A percentile compares a stretch with the other conserved stretches of the same genome.
Conservation (phyloP, 2,329 filamentous ascomycete species). For the Epichloe sp. region DNA sequence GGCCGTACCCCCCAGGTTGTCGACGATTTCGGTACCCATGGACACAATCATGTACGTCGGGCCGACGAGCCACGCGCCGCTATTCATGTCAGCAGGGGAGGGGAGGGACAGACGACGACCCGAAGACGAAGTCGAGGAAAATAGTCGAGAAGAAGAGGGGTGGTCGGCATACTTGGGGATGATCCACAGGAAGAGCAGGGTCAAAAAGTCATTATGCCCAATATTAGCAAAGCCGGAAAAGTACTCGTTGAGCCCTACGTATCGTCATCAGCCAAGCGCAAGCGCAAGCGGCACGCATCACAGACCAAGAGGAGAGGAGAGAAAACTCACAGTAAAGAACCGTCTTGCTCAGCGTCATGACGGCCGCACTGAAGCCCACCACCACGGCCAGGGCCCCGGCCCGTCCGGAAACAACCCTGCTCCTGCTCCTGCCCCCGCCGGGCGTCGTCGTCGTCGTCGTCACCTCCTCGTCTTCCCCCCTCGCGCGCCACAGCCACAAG, state of each 20-base stretch:
- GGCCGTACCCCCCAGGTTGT: constrained; percentile 28
- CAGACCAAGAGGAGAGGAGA: too few species aligned
- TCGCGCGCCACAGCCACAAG: constrained; percentile 26
- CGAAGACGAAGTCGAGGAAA: background rate
- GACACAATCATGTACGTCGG: constrained; percentile 37
- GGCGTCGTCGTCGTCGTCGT: too few species aligned
- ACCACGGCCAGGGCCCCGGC: constrained; percentile 32
- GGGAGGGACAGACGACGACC: background rate
- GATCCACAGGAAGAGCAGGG: constrained; percentile 40
- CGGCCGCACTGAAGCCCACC: constrained; percentile 37
- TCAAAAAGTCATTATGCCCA: constrained; percentile 35
- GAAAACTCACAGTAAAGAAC: constrained; percentile 42
- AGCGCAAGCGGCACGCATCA: background rate
- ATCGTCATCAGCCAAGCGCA: background rate
- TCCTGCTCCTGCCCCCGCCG: background rate
- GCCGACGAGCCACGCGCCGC: constrained; percentile 41
- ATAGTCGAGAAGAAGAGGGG: background rate
- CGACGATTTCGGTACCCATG: constrained; percentile 35
- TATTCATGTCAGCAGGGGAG: constrained; percentile 12
- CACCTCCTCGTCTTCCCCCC: background rate
- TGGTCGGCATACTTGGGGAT: constrained; percentile 38
- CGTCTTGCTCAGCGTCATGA: constrained; percentile 53
- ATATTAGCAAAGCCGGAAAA: constrained; percentile 43
- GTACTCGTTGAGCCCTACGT: constrained; percentile 41
- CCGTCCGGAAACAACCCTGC: constrained; percentile 26